phyloP scores from a whole-genome alignment of 2,329 filamentous ascomycete species.

The Stagonosporopsis tanaceti region DNA sequence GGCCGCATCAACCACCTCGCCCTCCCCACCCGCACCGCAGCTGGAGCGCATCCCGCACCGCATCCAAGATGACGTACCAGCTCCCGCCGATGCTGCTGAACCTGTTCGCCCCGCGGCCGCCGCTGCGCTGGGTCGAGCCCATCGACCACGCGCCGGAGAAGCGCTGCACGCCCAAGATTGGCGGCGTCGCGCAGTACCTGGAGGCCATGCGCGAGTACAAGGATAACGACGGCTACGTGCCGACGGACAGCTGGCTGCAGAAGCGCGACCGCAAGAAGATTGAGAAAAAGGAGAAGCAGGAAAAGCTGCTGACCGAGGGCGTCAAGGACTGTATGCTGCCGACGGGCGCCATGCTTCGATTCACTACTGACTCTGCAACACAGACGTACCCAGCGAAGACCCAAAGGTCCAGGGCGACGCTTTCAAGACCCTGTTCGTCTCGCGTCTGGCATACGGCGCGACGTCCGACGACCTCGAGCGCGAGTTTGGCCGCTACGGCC shows the following conservation, averaged over 20 bases:
- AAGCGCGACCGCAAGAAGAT: slow-evolving; percentile 81
- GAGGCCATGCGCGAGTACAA: slow-evolving; percentile 78
- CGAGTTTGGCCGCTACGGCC: slow-evolving; percentile 92
- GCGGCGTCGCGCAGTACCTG: slow-evolving; percentile 78
- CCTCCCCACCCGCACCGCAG: slow-evolving; percentile 16
- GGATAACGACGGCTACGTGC: slow-evolving; percentile 76
- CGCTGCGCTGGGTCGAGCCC: slow-evolving; percentile 86
- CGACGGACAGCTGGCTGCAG: slow-evolving; percentile 94
- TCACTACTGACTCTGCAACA: slow-evolving; percentile 24
- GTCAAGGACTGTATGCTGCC: slow-evolving; percentile 69
- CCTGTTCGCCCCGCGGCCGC: slow-evolving; percentile 93
- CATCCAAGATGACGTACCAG: slow-evolving; percentile 84
- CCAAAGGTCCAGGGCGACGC: slow-evolving; percentile 90
- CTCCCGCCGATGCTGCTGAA: slow-evolving; percentile 90
- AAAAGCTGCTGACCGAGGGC: slow-evolving; percentile 70
- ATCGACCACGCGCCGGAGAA: slow-evolving; percentile 84
- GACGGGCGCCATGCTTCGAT: background rate
- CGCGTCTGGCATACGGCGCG: slow-evolving; percentile 86
- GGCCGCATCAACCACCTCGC: slow-evolving; percentile 30
- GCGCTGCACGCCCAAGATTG: slow-evolving; percentile 75
- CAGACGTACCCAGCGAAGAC: slow-evolving; percentile 84
- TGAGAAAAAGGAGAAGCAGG: slow-evolving; percentile 76
- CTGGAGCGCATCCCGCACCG: slow-evolving; percentile 46
- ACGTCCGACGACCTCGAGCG: slow-evolving; percentile 89
- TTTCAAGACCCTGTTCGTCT: slow-evolving; percentile 93